Evolutionary conservation across 2,329 filamentous ascomycete species (phyloP).

Genomic region (Fusarium virguliforme): DNA sequence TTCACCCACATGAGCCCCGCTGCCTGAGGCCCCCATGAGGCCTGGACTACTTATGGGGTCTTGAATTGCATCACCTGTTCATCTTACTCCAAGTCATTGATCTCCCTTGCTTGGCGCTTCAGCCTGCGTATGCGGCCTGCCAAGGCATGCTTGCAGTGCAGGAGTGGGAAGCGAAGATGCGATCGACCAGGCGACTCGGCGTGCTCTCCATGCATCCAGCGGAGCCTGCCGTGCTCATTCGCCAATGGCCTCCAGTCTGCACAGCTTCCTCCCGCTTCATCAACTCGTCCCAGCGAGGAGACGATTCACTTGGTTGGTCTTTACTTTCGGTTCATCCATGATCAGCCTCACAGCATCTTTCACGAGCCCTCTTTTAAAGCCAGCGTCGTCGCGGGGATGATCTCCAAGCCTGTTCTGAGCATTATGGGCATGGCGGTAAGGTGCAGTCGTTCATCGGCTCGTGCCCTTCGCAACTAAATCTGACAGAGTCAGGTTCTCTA

Average conservation of each 20-base stretch:
- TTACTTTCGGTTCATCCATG: slow-evolving; percentile 45
- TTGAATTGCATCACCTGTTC: background rate
- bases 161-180: slow-evolving; percentile 43
- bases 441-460: slow-evolving; percentile 18
- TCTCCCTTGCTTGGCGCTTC: background rate
- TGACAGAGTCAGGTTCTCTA: slow-evolving; percentile 28
- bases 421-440: slow-evolving; percentile 47
- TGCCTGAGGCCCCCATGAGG: background rate
- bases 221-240: slow-evolving; percentile 35
- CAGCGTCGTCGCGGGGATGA: slow-evolving; percentile 27
- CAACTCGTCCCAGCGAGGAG: slow-evolving; percentile 8
- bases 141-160: slow-evolving; percentile 42
- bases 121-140: slow-evolving; percentile 36
- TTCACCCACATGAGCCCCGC: background rate
- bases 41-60: background rate
- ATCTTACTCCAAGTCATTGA: background rate
- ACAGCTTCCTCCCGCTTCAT: background rate
- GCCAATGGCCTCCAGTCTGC: background rate
- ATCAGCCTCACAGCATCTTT: slow-evolving; percentile 47
- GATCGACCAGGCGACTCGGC: slow-evolving; percentile 14
- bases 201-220: slow-evolving; percentile 38
- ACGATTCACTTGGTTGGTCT: slow-evolving; percentile 34
- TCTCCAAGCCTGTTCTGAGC: slow-evolving; percentile 35
- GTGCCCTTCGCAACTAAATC: background rate
- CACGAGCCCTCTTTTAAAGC: slow-evolving; percentile 40